phyloP scores from a whole-genome alignment of 1,139 yeast species.

The Blastobotrys serpentis region DNA sequence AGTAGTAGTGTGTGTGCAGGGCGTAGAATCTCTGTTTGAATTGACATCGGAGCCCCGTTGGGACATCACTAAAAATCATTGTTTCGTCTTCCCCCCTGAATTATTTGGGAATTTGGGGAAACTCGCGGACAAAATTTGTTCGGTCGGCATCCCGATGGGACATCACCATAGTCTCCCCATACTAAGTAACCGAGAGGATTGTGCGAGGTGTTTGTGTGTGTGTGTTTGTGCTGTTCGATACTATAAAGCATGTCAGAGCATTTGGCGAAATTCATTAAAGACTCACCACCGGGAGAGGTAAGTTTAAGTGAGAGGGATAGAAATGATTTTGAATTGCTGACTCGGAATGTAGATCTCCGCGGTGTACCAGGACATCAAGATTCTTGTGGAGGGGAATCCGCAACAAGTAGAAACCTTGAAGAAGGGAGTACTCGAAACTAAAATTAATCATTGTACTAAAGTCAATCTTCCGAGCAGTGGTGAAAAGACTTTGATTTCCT shows the following conservation, averaged over 20 bases:
- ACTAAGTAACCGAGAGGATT: neutral
- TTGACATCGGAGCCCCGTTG: neutral
- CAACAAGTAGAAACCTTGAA: conserved; percentile 32
- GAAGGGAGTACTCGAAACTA: conserved; percentile 45
- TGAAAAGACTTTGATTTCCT: conserved; percentile 42
- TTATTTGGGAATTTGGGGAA: too few species aligned
- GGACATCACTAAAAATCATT: neutral
- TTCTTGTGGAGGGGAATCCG: conserved; percentile 38
- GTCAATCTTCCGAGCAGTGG: conserved; percentile 37
- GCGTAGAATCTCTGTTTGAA: too few species aligned
- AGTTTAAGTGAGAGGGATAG: conserved; percentile 16
- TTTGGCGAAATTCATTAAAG: conserved; percentile 44
- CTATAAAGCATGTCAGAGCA: conserved; percentile 17
- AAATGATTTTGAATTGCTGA: neutral
- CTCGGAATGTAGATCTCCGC: conserved; percentile 7
- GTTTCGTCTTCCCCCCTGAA: too few species aligned
- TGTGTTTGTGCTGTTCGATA: neutral
- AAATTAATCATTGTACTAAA: conserved; percentile 45
- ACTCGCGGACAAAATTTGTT: too few species aligned
- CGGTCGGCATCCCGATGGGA: conserved; percentile 6
- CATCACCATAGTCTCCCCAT: neutral
- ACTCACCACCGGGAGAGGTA: conserved; percentile 57
- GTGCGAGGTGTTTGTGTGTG: conserved; percentile 3
- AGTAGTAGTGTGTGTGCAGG: too few species aligned
- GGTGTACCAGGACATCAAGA: conserved; percentile 32